Evolutionary conservation across 176 grass and related monocot genomes (phyloP).

Genomic region (Zizania latifolia): DNA sequence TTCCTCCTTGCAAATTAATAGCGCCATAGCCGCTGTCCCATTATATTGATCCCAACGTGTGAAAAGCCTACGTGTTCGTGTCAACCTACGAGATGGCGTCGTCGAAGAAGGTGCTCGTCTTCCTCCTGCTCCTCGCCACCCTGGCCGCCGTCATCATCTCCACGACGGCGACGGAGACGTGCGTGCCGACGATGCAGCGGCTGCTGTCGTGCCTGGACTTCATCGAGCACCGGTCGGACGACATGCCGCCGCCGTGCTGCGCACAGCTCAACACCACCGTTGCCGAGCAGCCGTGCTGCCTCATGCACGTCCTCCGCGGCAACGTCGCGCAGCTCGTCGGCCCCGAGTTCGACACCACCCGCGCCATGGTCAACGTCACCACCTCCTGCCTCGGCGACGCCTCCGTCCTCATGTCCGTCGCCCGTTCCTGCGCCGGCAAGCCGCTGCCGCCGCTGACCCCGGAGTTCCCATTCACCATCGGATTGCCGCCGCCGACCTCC

Average conservation of each 20-base stretch:
- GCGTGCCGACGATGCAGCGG: conserved; percentile 34
- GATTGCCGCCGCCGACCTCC: not conserved
- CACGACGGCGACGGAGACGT: not conserved
- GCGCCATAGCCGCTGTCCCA: too few relatives aligned
- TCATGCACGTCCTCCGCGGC: conserved; percentile 40
- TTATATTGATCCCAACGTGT: too few relatives aligned
- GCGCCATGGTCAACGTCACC: conserved; percentile 43
- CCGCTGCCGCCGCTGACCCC: conserved; percentile 40
- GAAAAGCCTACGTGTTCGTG: too few relatives aligned
- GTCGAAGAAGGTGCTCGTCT: not conserved
- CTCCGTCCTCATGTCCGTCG: not conserved
- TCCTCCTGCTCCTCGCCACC: not conserved
- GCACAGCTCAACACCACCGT: conserved; percentile 14
- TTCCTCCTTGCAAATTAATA: too few relatives aligned
- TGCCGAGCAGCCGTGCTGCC: conserved; percentile 40
- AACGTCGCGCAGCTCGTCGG: conserved; percentile 25
- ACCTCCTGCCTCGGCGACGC: conserved; percentile 14
- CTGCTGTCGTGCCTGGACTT: conserved; percentile 53
- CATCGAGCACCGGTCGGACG: conserved; percentile 41
- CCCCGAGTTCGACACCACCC: conserved; percentile 19
- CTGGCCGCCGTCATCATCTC: not conserved
- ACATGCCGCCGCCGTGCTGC: conserved; percentile 37
- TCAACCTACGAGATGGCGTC: not conserved
- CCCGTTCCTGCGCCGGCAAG: conserved; percentile 12
- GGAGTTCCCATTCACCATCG: conserved; percentile 24